These are phyloP conservation scores for Hippophae rhamnoides DNA, from an alignment of 306 rosid genomes.

Conservation along the genomic window DNA sequence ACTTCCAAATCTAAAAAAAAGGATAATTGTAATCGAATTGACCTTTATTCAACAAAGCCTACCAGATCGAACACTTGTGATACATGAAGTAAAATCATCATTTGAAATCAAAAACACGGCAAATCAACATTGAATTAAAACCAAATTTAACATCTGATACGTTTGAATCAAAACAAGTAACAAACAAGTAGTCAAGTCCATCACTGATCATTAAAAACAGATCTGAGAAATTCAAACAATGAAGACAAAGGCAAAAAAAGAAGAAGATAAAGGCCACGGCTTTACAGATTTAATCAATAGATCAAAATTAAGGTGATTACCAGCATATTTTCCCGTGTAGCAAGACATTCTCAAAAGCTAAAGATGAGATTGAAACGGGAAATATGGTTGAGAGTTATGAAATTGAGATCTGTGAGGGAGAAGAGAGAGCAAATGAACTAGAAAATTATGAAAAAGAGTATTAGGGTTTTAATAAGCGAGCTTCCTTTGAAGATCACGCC, in stretches of 20 bases:
- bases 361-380: neutral
- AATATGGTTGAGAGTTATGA: neutral
- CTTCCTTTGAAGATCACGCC: constrained; percentile 3
- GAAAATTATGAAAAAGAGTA: neutral
- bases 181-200: too few species aligned
- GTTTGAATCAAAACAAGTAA: too few species aligned
- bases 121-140: too few species aligned
- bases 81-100: too few species aligned
- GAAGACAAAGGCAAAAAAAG: neutral
- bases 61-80: too few species aligned
- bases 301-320: constrained; percentile 16
- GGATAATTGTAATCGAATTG: too few species aligned
- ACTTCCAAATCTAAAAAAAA: too few species aligned
- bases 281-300: neutral
- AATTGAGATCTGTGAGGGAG: neutral
- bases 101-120: too few species aligned
- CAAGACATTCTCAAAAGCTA: constrained; percentile 33
- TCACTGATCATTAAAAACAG: too few species aligned
- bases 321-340: constrained; percentile 65
- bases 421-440: neutral
- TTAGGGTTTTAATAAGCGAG: constrained; percentile 16
- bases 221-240: too few species aligned
- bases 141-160: too few species aligned
- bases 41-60: too few species aligned
- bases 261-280: neutral